Conservation (phyloP, 169 alveolate genomes). For the Cystoisospora suis region DNA sequence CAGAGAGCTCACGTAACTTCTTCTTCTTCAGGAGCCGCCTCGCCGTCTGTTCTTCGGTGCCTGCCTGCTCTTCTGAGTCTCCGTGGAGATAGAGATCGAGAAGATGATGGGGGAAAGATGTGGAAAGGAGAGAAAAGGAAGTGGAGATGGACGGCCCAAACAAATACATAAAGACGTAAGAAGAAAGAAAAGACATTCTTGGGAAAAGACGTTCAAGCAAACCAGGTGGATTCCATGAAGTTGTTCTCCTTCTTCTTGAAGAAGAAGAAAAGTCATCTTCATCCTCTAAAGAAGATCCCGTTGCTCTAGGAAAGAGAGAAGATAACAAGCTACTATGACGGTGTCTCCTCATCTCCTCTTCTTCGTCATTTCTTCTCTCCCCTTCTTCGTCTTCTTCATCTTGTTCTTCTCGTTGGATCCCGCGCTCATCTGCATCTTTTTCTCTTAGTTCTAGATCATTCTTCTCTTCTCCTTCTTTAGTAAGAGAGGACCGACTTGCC, state of each 20-base stretch:
- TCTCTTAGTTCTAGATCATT: too few species aligned
- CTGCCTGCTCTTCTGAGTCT: background rate
- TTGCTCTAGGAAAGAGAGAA: too few species aligned
- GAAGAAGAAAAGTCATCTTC: too few species aligned
- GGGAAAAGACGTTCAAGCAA: constrained; percentile 10
- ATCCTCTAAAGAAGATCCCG: too few species aligned
- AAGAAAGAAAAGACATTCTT: background rate
- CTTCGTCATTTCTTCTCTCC: background rate
- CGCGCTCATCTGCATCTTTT: background rate
- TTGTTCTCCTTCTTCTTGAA: too few species aligned
- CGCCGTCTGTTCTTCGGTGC: background rate
- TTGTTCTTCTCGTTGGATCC: background rate
- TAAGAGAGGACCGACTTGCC: too few species aligned
- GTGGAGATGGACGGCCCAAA: background rate
- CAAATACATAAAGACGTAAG: background rate
- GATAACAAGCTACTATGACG: too few species aligned
- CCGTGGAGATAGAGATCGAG: background rate
- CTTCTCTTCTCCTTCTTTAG: too few species aligned
- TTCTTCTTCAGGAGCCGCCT: background rate
- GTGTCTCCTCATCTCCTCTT: background rate
- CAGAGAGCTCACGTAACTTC: background rate
- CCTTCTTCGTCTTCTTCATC: background rate
- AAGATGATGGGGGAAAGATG: background rate
- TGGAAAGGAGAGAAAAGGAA: background rate
- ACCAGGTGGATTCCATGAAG: background rate